phyloP scores from a whole-genome alignment of 805 yeast species.

The Metschnikowia lunata region DNA sequence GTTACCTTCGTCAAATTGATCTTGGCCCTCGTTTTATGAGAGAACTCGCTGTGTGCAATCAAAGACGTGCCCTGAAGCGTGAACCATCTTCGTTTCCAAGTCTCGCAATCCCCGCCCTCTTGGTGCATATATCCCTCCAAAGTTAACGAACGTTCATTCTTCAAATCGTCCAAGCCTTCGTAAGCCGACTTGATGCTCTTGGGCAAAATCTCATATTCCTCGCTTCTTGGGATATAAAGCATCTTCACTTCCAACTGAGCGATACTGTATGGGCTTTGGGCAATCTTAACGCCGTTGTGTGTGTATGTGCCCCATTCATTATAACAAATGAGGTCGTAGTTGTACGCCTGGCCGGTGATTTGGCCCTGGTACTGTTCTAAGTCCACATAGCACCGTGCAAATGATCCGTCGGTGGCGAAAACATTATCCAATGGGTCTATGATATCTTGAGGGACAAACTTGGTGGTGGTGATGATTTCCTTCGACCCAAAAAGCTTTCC shows the following conservation, averaged over 20 bases:
- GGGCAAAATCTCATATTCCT: constrained; percentile 61
- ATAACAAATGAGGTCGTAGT: constrained; percentile 56
- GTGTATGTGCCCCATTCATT: constrained; percentile 71
- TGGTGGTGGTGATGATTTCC: constrained; percentile 46
- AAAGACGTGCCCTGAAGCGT: constrained; percentile 67
- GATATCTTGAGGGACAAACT: constrained; percentile 47
- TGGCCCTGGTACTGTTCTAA: constrained; percentile 55
- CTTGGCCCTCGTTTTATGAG: constrained; percentile 66
- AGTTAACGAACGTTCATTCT: constrained; percentile 19
- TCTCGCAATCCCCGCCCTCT: constrained; percentile 85
- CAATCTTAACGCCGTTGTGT: constrained; percentile 23
- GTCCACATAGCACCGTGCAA: constrained; percentile 70
- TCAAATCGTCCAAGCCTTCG: constrained; percentile 32
- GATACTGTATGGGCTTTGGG: constrained; percentile 49
- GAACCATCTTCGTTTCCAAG: constrained; percentile 71
- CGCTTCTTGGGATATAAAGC: constrained; percentile 63
- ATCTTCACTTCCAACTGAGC: constrained; percentile 67
- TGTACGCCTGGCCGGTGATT: constrained; percentile 49
- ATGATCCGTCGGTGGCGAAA: constrained; percentile 85
- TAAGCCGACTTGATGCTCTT: constrained; percentile 53
- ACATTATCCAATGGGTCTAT: constrained; percentile 58
- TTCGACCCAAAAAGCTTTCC: constrained; percentile 48
- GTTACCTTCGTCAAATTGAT: constrained; percentile 70
- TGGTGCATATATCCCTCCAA: constrained; percentile 76
- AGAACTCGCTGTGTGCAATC: constrained; percentile 69